Base-by-base conservation (phyloP, 2,329 filamentous ascomycete species). In the Zasmidium cellare region DNA sequence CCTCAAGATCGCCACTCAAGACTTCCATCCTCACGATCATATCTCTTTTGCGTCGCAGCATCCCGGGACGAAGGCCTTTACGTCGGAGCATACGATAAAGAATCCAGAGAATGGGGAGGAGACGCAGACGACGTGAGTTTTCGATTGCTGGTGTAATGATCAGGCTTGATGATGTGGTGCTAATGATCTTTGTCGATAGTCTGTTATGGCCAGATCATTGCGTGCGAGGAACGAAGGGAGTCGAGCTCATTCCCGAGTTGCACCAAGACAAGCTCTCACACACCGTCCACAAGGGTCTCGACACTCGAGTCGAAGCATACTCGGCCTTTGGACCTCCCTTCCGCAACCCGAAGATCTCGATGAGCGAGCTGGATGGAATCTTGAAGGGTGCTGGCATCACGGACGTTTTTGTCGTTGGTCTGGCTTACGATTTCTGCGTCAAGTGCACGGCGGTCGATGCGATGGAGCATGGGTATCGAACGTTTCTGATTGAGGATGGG, bases 191-290 rank as follows among this genome's bases (percentile, higher is more conserved):
- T 28, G 25, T 5, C 11, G 45, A 89, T 3, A 41, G 89, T 35
- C 82, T 84, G 2, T 82, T 99, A 9, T 99, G 94, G 94, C 94
- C 94, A 0, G 84, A 85, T 20, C 94, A 99, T 77, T 97, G 94
- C 76, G 83, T 97, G 9, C 87, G 91, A 69, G 80, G 80, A 46
- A 90, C 89, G 0, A 73, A 79, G 0, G 94, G 94, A 11, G 87
- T 90, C 0, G 82, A 85, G 51, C 79, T 97, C 20, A 80, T 94
- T 6, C 82, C 87, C 0, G 91, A 92, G 70, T 80, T 97, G 1
- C 78, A 91, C 51, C 58, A 71, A 14, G 67, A 70, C 7, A 80
- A 79, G 16, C 65, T 96, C n/a, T 82, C 93, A 65, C 66, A 75
- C 35, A 78, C 91, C 24, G 76, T 97, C 14, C 83, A 89, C 65